phyloP scores from a whole-genome alignment of 257 asterid genomes.

The Plantago major region DNA sequence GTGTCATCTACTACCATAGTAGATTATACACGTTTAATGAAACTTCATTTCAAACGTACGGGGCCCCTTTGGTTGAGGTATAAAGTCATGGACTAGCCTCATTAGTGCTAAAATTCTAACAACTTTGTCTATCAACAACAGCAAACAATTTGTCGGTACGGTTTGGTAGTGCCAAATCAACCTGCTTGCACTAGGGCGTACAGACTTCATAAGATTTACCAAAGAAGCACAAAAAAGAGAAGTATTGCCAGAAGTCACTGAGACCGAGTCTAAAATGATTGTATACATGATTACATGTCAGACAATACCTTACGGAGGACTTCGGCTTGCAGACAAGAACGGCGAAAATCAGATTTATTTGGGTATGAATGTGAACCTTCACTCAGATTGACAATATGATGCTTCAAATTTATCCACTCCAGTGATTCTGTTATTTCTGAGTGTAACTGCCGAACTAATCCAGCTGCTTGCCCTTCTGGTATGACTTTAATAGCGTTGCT shows the following conservation, averaged over 20 bases:
- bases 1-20: too few relatives aligned
- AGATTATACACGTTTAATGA: too few relatives aligned
- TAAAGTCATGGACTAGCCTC: too few relatives aligned
- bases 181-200: slow-evolving; percentile 46
- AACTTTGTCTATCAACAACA: slow-evolving; percentile 41
- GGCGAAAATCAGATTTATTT: slow-evolving; percentile 21
- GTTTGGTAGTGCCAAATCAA: slow-evolving; percentile 40
- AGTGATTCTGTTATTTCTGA: slow-evolving; percentile 63
- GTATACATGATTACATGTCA: slow-evolving; percentile 65
- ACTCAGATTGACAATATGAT: slow-evolving; percentile 32
- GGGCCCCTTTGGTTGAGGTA: too few relatives aligned
- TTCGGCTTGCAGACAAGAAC: slow-evolving; percentile 44
- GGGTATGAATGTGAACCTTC: slow-evolving; percentile 27
- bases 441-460: slow-evolving; percentile 53
- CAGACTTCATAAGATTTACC: slow-evolving; percentile 48
- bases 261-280: slow-evolving; percentile 64
- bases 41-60: too few relatives aligned
- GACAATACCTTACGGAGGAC: slow-evolving; percentile 65
- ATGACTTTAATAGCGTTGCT: slow-evolving; percentile 64
- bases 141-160: slow-evolving; percentile 32
- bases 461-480: slow-evolving; percentile 95
- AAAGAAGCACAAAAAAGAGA: slow-evolving; percentile 53
- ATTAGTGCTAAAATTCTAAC: too few relatives aligned
- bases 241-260: slow-evolving; percentile 76
- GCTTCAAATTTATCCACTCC: slow-evolving; percentile 54